phyloP scores from a whole-genome alignment of 306 rosid genomes.

The Prunus fruticosa region DNA sequence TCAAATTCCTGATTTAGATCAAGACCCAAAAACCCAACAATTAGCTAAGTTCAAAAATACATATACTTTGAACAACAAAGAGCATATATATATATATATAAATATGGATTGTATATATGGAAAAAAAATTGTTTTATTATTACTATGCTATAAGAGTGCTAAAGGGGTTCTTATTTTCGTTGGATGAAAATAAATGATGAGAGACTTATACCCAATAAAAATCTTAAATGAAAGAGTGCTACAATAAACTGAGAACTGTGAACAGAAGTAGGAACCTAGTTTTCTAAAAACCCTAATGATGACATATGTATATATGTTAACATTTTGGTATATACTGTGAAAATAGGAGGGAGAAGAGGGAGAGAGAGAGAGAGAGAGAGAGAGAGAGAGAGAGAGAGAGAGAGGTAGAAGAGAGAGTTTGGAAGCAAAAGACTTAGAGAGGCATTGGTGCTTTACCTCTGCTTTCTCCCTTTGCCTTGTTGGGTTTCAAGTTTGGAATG shows the following conservation, averaged over 20 bases:
- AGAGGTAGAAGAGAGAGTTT: neutral
- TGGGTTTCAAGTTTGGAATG: slow-evolving; percentile 4
- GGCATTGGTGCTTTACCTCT: slow-evolving; percentile 6
- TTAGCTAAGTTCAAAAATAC: neutral
- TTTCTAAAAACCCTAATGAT: slow-evolving; percentile 10
- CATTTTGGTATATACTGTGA: neutral
- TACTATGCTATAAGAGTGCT: neutral
- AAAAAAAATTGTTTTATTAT: neutral
- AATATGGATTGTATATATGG: neutral
- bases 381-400: neutral
- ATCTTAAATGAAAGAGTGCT: neutral
- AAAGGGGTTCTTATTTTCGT: neutral
- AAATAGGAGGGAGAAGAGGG: neutral
- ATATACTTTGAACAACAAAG: neutral
- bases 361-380: neutral
- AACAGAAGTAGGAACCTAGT: slow-evolving; percentile 3
- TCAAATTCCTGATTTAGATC: slow-evolving; percentile 9
- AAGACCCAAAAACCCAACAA: neutral
- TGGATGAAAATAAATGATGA: slow-evolving; percentile 4
- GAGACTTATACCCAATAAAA: neutral
- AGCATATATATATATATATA: neutral
- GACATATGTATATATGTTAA: neutral
- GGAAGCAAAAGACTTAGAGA: neutral
- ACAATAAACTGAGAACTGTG: neutral
- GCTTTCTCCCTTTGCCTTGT: neutral